Conservation (phyloP, 1,284 basidiomycete species). For the Tilletia indica region DNA sequence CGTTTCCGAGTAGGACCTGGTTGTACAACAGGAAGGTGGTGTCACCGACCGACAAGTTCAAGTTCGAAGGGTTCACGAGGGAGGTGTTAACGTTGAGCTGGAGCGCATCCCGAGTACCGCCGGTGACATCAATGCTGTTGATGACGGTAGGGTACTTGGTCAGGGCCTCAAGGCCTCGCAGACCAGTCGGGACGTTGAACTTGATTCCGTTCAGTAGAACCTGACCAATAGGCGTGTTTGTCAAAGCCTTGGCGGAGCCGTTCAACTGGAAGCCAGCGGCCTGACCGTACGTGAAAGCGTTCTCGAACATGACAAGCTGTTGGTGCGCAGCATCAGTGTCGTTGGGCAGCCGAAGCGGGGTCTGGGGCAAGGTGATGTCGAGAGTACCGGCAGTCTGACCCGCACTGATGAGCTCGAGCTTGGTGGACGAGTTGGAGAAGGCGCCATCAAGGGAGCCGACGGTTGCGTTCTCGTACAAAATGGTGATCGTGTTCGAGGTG, state of each 20-base stretch:
- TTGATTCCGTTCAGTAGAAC: constrained; percentile 72
- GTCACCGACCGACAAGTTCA: constrained; percentile 61
- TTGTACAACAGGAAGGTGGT: constrained; percentile 63
- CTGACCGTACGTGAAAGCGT: constrained; percentile 59
- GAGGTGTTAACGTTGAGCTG: constrained; percentile 63
- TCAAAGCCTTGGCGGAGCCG: constrained; percentile 67
- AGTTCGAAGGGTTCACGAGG: constrained; percentile 72
- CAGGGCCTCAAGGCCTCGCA: constrained; percentile 68
- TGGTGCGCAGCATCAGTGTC: constrained; percentile 59
- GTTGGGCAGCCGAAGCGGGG: constrained; percentile 63
- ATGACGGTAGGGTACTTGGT: constrained; percentile 65
- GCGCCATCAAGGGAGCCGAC: constrained; percentile 57
- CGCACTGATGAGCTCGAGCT: constrained; percentile 45
- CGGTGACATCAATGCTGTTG: constrained; percentile 68
- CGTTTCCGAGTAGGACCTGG: constrained; percentile 52
- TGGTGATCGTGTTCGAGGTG: constrained; percentile 66
- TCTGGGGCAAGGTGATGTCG: constrained; percentile 66
- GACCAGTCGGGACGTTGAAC: constrained; percentile 70
- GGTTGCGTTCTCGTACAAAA: constrained; percentile 64
- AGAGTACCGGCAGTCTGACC: constrained; percentile 69
- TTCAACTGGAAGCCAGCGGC: constrained; percentile 64
- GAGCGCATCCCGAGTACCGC: constrained; percentile 68
- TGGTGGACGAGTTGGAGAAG: constrained; percentile 29
- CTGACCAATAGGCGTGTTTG: constrained; percentile 67
- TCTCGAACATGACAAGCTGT: constrained; percentile 53